Conservation (phyloP, 2,329 filamentous ascomycete species). For the Amesomyces nigricolor region DNA sequence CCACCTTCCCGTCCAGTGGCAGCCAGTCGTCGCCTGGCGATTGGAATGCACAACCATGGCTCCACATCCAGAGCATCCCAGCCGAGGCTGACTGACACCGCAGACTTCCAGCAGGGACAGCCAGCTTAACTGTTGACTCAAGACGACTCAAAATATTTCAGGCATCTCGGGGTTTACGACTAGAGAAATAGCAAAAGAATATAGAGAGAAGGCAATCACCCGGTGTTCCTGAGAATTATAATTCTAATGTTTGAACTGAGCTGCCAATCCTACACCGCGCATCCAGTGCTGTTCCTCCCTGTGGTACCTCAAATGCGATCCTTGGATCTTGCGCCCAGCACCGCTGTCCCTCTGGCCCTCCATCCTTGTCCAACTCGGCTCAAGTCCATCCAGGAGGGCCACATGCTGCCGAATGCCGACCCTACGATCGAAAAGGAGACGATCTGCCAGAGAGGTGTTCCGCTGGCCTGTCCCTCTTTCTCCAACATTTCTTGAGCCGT, state of each 20-base stretch:
- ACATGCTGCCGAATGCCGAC: slow-evolving; percentile 27
- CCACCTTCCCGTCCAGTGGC: not conserved
- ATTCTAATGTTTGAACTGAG: too few species aligned
- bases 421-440: slow-evolving; percentile 22
- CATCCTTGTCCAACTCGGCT: slow-evolving; percentile 24
- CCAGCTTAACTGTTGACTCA: not conserved
- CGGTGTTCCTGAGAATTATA: too few species aligned
- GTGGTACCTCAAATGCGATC: not conserved
- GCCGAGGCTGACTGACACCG: slow-evolving; percentile 19
- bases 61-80: slow-evolving; percentile 11
- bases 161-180: not conserved
- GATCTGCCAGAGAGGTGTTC: slow-evolving; percentile 5
- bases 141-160: not conserved
- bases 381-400: slow-evolving; percentile 10
- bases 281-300: not conserved
- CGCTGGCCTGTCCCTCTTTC: slow-evolving; percentile 4
- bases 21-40: slow-evolving; percentile 1
- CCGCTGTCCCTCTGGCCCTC: slow-evolving; percentile 10
- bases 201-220: too few species aligned
- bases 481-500: not conserved
- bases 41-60: slow-evolving; percentile 12
- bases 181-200: not conserved
- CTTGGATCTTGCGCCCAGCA: slow-evolving; percentile 4
- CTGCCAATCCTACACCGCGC: too few species aligned
- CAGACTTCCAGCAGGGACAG: not conserved